These are phyloP conservation scores for Bryoerythrophyllum caledonicum DNA, from an alignment of 225 moss, liverwort and hornwort genomes.

Conservation along the genomic window DNA sequence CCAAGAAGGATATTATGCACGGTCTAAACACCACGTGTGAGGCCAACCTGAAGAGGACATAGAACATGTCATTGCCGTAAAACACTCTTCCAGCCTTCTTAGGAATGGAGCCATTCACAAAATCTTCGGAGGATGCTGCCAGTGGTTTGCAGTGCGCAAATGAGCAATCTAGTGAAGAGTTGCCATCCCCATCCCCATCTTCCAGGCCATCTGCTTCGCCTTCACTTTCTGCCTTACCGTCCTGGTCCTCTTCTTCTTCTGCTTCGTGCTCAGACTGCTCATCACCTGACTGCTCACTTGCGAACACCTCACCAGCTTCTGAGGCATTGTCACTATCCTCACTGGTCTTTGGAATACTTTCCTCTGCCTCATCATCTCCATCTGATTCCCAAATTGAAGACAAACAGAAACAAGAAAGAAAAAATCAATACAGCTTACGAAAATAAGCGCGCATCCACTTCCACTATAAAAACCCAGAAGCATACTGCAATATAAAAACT, in stretches of 20 bases:
- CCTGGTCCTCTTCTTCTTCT: slow-evolving; percentile 68
- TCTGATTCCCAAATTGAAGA: slow-evolving; percentile 30
- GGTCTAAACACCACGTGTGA: background rate
- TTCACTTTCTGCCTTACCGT: slow-evolving; percentile 75
- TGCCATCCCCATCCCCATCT: slow-evolving; percentile 57
- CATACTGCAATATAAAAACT: background rate
- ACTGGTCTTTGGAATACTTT: slow-evolving; percentile 65
- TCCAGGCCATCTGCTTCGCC: slow-evolving; percentile 77
- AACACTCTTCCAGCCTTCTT: slow-evolving; percentile 56
- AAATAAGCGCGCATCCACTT: background rate
- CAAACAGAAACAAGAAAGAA: background rate
- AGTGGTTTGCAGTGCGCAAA: slow-evolving; percentile 73
- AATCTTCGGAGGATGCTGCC: slow-evolving; percentile 43
- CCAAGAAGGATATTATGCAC: background rate
- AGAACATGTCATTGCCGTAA: slow-evolving; percentile 85
- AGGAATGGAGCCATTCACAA: slow-evolving; percentile 25
- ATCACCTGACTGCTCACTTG: slow-evolving; percentile 73
- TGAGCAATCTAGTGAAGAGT: slow-evolving; percentile 66
- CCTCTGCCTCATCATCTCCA: slow-evolving; percentile 86
- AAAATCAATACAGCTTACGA: background rate
- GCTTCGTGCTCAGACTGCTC: slow-evolving; percentile 69
- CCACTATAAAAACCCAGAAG: background rate
- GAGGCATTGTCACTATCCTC: slow-evolving; percentile 79
- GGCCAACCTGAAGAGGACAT: slow-evolving; percentile 73
- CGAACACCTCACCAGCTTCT: slow-evolving; percentile 76